Evolutionary conservation across 1,139 yeast genomes (phyloP).

Genomic region (Suhomyces anneliseae): DNA sequence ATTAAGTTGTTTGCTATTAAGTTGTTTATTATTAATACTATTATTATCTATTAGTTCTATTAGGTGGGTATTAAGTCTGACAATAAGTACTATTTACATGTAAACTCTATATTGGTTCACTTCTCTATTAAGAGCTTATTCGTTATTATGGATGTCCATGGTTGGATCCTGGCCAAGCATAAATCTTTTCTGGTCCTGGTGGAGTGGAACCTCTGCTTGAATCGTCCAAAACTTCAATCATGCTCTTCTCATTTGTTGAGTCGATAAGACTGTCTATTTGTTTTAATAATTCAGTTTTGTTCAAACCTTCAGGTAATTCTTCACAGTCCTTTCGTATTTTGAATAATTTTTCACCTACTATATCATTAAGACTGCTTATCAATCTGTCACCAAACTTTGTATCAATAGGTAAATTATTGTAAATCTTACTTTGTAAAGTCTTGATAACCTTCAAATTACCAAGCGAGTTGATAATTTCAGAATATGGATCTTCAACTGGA

Average conservation of each 20-base stretch:
- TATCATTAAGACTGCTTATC: conserved; percentile 43
- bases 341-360: conserved; percentile 40
- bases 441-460: conserved; percentile 35
- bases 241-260: conserved; percentile 13
- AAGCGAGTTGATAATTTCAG: conserved; percentile 22
- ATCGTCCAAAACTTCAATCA: conserved; percentile 22
- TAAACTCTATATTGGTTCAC: not conserved
- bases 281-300: conserved; percentile 15
- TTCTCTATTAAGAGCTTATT: not conserved
- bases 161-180: conserved; percentile 71
- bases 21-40: no score
- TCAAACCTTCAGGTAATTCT: conserved; percentile 13
- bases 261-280: conserved; percentile 22
- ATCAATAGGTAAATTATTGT: conserved; percentile 54
- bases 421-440: conserved; percentile 42
- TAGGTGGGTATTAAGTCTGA: no score
- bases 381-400: conserved; percentile 52
- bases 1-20: no score
- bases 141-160: conserved; percentile 57
- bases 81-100: no score
- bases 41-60: no score
- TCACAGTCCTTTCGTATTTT: conserved; percentile 13
- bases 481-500: conserved; percentile 18
- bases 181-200: conserved; percentile 43
- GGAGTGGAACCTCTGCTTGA: conserved; percentile 32